Conservation (phyloP, 805 yeast species). For the Hanseniaspora taiwanica region DNA sequence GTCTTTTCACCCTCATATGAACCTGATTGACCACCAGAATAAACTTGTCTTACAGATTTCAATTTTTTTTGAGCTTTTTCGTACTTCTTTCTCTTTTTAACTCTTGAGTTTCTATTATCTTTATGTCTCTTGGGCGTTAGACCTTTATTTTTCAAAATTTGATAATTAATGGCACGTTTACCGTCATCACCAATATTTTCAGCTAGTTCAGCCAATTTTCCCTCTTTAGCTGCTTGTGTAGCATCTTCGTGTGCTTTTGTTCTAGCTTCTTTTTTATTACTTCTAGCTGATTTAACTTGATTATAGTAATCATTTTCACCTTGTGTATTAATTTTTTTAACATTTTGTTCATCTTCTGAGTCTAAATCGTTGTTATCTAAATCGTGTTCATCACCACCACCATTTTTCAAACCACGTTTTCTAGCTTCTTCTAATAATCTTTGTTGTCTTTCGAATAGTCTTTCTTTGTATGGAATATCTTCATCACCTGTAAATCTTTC, state of each 20-base stretch:
- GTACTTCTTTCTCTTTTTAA: conserved; percentile 95
- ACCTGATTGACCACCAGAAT: conserved; percentile 51
- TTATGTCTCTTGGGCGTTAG: conserved; percentile 86
- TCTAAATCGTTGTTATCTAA: conserved; percentile 27
- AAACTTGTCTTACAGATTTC: conserved; percentile 82
- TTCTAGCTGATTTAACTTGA: conserved; percentile 34
- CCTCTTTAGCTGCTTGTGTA: conserved; percentile 68
- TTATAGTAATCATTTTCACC: conserved; percentile 50
- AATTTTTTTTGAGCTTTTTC: conserved; percentile 91
- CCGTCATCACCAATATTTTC: conserved; percentile 56
- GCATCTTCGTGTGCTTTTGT: conserved; percentile 57
- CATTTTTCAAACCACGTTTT: conserved; percentile 54
- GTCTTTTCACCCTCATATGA: conserved; percentile 90
- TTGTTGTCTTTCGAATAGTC: conserved; percentile 81
- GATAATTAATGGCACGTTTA: conserved; percentile 89
- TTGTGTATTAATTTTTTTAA: conserved; percentile 29
- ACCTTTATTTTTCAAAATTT: conserved; percentile 92
- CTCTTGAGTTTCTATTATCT: conserved; percentile 90
- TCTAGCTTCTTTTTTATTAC: conserved; percentile 39
- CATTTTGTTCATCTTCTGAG: conserved; percentile 33
- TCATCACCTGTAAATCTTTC: conserved; percentile 65
- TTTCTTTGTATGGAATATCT: conserved; percentile 84
- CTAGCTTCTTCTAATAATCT: conserved; percentile 80
- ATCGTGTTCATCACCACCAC: conserved; percentile 39
- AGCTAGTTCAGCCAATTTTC: conserved; percentile 64